Base-by-base conservation (phyloP, 2,329 filamentous ascomycete species). In the Parafenestella ontariensis region DNA sequence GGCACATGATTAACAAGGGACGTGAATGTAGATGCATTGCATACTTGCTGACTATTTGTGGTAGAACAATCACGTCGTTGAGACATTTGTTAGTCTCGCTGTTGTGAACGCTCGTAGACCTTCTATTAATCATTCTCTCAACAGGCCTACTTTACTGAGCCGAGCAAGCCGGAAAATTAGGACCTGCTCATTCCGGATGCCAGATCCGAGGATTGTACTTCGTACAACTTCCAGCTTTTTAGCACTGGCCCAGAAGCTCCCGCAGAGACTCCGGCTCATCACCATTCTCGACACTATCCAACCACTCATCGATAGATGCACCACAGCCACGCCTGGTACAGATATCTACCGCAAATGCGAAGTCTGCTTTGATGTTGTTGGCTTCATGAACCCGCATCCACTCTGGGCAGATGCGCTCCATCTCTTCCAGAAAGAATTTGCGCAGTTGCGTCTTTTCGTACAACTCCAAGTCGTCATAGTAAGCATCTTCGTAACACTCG, bases 391-490 rank as follows among this genome's bases (percentile, higher is more conserved):
- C 28, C 8, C 43, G 13, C 2, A 54, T 23, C 49, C 54, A 64
- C 24, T 58, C 58, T 3, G 59, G 56, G 15, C 39, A 54, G n/a
- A 46, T 21, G 1, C 50, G 49, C 34, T 46, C 28, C 61, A 62
- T 64, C 43, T 64, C 54, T 26, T 59, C 59, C 3, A 62, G 5
- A 34, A 56, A 59, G 21, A 53, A 50, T n/a, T 29, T 8, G 3
- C 53, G 41, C 9, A 59, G 31, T n/a, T 34, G 31, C 5, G 52
- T 59, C 46, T 57, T 49, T 46, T 60, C 56, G 15, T 55, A 49
- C 15, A 55, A 44, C 13, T 57, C 47, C 5, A 54, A 3, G 28
- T 51, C 23, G 5, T 41, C 10, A 26, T 28, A 52, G 40, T 54
- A 56, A 10, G 26, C 18, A 6, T 45, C 31, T 10, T 58, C 44